These are phyloP conservation scores for Sporothrix variecibatus DNA, from an alignment of 2,329 filamentous ascomycete genomes.

Conservation along the genomic window DNA sequence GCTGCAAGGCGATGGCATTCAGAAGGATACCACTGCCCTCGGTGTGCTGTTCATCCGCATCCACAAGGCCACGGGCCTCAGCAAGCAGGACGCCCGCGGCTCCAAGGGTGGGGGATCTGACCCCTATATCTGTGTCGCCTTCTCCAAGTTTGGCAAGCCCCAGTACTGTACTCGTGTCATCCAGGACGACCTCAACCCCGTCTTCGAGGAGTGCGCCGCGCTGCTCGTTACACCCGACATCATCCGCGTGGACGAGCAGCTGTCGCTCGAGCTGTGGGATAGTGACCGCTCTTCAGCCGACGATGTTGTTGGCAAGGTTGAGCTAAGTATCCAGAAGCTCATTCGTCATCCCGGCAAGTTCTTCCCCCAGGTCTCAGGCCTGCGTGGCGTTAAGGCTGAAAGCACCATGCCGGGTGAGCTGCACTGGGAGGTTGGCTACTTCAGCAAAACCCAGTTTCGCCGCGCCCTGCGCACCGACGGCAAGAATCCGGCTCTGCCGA, in stretches of 20 bases:
- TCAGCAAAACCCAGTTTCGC: conserved; percentile 86
- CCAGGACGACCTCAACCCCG: conserved; percentile 87
- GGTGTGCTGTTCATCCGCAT: conserved; percentile 93
- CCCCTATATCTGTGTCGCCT: conserved; percentile 91
- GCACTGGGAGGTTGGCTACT: conserved; percentile 95
- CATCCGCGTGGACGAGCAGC: conserved; percentile 89
- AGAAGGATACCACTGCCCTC: conserved; percentile 83
- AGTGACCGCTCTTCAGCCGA: conserved; percentile 90
- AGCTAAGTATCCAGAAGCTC: conserved; percentile 90
- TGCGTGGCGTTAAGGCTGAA: conserved; percentile 79
- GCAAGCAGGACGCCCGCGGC: conserved; percentile 85
- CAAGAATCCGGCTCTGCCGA: conserved; percentile 75
- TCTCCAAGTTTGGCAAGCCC: conserved; percentile 95
- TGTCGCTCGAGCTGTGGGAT: conserved; percentile 95
- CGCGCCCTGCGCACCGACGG: conserved; percentile 83
- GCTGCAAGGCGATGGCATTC: conserved; percentile 85
- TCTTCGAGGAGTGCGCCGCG: conserved; percentile 87
- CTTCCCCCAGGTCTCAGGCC: conserved; percentile 83
- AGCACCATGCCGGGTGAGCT: conserved; percentile 90
- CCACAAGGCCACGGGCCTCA: conserved; percentile 81
- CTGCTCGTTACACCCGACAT: conserved; percentile 85
- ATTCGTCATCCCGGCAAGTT: conserved; percentile 92
- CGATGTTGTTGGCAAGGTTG: conserved; percentile 92
- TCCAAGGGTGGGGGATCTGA: conserved; percentile 87
- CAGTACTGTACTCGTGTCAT: conserved; percentile 98